phyloP scores from a whole-genome alignment of 768 basidiomycete genomes.

The Xerocomus spinulosus region DNA sequence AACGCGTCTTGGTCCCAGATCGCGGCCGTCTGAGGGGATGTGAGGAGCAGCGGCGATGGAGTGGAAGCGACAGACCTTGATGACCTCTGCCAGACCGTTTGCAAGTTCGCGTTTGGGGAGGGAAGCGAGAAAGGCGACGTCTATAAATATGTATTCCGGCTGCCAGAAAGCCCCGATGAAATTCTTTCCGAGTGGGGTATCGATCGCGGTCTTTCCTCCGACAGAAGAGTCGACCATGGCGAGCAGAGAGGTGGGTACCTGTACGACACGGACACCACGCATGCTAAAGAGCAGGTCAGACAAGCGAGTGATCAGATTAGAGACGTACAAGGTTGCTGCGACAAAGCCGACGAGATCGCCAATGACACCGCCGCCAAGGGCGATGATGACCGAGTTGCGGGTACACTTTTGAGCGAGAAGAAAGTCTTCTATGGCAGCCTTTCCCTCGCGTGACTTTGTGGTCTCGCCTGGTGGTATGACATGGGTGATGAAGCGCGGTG shows the following conservation, averaged over 20 bases:
- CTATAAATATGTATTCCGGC: constrained; percentile 95
- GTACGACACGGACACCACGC: constrained; percentile 93
- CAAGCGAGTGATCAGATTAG: fast-evolving
- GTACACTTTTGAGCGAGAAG: constrained; percentile 85
- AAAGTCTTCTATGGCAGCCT: constrained; percentile 93
- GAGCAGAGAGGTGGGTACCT: constrained; percentile 93
- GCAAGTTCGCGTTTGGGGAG: constrained; percentile 90
- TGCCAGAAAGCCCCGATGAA: constrained; percentile 99
- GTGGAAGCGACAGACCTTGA: constrained; percentile 62
- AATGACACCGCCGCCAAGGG: constrained; percentile 95
- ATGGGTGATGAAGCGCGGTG: constrained; percentile 69
- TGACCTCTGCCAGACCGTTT: constrained; percentile 98
- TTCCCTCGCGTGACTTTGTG: constrained; percentile 86
- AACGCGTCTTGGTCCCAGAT: constrained; percentile 96
- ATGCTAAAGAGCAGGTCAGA: constrained; percentile 57
- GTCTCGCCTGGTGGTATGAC: constrained; percentile 89
- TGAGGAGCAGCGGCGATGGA: constrained; percentile 2
- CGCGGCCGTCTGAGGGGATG: constrained; percentile 76
- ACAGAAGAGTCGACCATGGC: constrained; percentile 99
- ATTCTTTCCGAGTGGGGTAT: constrained; percentile 97
- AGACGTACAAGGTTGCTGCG: constrained; percentile 87
- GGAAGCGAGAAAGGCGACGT: constrained; percentile 92
- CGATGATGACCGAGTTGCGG: constrained; percentile 87
- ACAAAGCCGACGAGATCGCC: constrained; percentile 97
- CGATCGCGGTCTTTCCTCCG: constrained; percentile 99